Evolutionary conservation across 257 asterid species (phyloP).

Genomic region (Lavandula angustifolia): DNA sequence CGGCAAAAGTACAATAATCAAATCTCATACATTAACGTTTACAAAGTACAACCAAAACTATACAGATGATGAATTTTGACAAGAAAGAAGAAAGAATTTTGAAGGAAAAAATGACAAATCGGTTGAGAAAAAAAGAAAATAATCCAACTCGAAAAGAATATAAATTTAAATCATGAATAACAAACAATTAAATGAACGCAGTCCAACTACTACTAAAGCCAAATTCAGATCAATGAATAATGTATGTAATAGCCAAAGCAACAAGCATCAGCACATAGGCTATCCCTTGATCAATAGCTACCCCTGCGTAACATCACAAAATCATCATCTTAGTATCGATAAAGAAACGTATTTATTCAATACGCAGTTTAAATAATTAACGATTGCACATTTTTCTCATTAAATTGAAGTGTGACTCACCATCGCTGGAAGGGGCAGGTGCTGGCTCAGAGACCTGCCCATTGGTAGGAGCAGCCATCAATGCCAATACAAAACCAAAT

Average conservation of each 20-base stretch:
- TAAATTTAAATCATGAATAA: conserved; percentile 3
- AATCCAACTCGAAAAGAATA: conserved; percentile 22
- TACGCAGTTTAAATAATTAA: no score
- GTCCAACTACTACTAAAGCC: conserved; percentile 6
- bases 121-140: not conserved
- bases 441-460: conserved; percentile 58
- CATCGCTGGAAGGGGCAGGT: conserved; percentile 70
- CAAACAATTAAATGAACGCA: conserved; percentile 5
- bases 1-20: no score
- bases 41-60: no score
- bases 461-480: conserved; percentile 47
- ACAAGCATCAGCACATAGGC: conserved; percentile 70
- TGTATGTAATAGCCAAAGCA: conserved; percentile 72
- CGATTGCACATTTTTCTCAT: no score
- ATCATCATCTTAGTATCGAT: not conserved
- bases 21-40: no score
- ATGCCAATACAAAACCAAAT: conserved; percentile 44
- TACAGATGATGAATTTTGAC: no score
- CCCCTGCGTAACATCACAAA: conserved; percentile 47
- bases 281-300: conserved; percentile 72
- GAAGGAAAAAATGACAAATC: no score
- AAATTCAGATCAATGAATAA: conserved; percentile 34
- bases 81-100: no score
- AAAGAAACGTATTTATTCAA: no score
- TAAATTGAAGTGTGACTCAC: conserved; percentile 27